Base-by-base conservation (phyloP, 331 rosid genomes). In the Phaseolus coccineus region DNA sequence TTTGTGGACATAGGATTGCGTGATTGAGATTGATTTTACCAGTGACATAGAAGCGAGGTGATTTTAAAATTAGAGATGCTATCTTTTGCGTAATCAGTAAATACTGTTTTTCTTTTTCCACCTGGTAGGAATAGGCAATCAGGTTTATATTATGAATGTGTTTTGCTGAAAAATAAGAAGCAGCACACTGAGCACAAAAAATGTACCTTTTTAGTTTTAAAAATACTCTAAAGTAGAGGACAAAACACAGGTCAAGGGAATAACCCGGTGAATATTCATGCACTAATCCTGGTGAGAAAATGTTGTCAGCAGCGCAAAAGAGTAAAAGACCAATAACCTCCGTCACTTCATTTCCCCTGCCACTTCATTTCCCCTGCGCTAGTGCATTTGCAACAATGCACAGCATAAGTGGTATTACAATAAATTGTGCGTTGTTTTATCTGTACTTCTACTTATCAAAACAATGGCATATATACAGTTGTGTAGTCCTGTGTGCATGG, bases 41-140 rank as follows among this genome's bases (percentile, higher is more conserved):
- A 42, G 47, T 42, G 47, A 42, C 9, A 42, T 3, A 42, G 3
- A 42, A 40, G 46, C 47, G 2, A 42, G 47, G 13, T 9, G 47
- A 9, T 42, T 2, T 42, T 40, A 46, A 63, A 64, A 59, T 62
- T 59, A 19, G 65, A 28, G 71, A 25, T 76, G 81, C 19, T 47
- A 42, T 48, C 47, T 58, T 69, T 73, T 69, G 51, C 0, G 8
- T 6, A 37, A 37, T 37, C 5, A 8, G 42, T 37, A 25, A 68
- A 68, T 55, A 31, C 47, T 58, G 14, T 30, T 57, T 13, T 55
- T 10, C n/a, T 53, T 19, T 50, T 25, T 37, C 40, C 6, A 37
- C 40, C 4, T 44, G 48, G 25, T 13, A 31, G 63, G 39, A 69
- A 69, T 22, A 48, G 30, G 52, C 33, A 62, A 58, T 47, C 22